Percentiles rank a stretch among this genome's conserved stretches.
phyloP scores from a whole-genome alignment of 306 rosid species.

The Alnus rubra region DNA sequence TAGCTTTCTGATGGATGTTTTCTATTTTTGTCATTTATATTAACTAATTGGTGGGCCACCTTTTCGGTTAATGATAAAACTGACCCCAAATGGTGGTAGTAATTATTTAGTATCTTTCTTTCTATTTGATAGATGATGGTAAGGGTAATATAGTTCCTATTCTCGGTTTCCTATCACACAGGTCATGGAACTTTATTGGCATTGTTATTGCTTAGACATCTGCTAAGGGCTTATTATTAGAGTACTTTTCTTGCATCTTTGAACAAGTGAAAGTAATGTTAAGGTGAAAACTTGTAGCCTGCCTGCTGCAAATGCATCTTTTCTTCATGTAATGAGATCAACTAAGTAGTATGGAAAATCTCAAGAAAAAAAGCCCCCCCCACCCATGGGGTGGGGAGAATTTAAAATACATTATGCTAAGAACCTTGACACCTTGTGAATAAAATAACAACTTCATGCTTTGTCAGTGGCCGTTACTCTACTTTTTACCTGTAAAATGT shows the following conservation, averaged over 20 bases:
- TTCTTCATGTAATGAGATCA: neutral
- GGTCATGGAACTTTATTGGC: neutral
- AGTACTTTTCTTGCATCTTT: slow-evolving; percentile 5
- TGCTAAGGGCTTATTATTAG: slow-evolving; percentile 10
- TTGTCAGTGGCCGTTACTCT: slow-evolving; percentile 2
- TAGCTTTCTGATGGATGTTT: neutral
- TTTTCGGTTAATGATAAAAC: neutral
- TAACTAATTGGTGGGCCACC: neutral
- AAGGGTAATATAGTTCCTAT: neutral
- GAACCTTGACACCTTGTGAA: neutral
- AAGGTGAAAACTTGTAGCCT: neutral
- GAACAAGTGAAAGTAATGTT: neutral
- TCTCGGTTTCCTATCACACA: neutral
- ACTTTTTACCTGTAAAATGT: slow-evolving; percentile 15
- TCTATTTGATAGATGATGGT: neutral
- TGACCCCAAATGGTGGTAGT: neutral
- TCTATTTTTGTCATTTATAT: neutral
- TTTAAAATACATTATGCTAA: neutral
- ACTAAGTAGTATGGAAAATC: neutral
- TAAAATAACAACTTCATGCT: slow-evolving; percentile 5
- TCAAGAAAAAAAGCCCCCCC: no score
- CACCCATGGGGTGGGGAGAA: no score
- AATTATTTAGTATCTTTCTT: neutral
- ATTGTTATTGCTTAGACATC: neutral
- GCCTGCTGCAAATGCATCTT: neutral